These are phyloP conservation scores for Suhomyces canberraensis DNA, from an alignment of 805 yeast genomes.

Conservation along the genomic window DNA sequence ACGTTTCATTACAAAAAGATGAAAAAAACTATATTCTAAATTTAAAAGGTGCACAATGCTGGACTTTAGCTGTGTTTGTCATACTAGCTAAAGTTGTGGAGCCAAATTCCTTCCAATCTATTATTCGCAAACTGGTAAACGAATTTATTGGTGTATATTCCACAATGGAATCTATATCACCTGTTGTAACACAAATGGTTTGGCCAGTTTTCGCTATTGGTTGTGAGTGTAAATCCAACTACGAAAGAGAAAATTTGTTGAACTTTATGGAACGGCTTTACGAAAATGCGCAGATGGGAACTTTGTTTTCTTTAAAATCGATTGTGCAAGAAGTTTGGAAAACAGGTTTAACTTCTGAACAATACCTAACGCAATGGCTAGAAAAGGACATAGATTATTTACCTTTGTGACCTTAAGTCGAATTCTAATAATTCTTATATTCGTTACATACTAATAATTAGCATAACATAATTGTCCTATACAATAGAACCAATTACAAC, in stretches of 20 bases:
- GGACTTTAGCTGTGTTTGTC: slow-evolving; percentile 44
- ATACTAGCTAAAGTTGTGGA: slow-evolving; percentile 25
- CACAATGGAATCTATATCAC: slow-evolving; percentile 43
- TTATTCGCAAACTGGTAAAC: slow-evolving; percentile 29
- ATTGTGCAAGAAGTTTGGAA: slow-evolving; percentile 47
- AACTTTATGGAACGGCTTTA: slow-evolving; percentile 41
- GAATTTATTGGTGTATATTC: slow-evolving; percentile 50
- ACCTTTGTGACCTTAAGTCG: slow-evolving; percentile 30
- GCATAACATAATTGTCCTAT: slow-evolving; percentile 14
- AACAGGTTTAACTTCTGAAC: slow-evolving; percentile 41
- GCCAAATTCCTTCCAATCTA: slow-evolving; percentile 21
- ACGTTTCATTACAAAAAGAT: slow-evolving; percentile 25
- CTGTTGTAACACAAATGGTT: slow-evolving; percentile 58
- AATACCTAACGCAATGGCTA: slow-evolving; percentile 46
- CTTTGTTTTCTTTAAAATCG: slow-evolving; percentile 40
- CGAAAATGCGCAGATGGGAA: slow-evolving; percentile 53
- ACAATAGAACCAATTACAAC: slow-evolving; percentile 54
- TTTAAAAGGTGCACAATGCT: slow-evolving; percentile 53
- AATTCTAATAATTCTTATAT: slow-evolving; percentile 6
- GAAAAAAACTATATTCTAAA: slow-evolving; percentile 36
- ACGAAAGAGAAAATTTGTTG: slow-evolving; percentile 28
- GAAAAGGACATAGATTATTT: slow-evolving; percentile 51
- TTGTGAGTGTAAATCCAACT: slow-evolving; percentile 36
- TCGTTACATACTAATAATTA: slow-evolving; percentile 8
- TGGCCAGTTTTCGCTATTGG: slow-evolving; percentile 58